Evolutionary conservation across 1,284 basidiomycete genomes (phyloP).

Genomic region (Calocybe gambosa): DNA sequence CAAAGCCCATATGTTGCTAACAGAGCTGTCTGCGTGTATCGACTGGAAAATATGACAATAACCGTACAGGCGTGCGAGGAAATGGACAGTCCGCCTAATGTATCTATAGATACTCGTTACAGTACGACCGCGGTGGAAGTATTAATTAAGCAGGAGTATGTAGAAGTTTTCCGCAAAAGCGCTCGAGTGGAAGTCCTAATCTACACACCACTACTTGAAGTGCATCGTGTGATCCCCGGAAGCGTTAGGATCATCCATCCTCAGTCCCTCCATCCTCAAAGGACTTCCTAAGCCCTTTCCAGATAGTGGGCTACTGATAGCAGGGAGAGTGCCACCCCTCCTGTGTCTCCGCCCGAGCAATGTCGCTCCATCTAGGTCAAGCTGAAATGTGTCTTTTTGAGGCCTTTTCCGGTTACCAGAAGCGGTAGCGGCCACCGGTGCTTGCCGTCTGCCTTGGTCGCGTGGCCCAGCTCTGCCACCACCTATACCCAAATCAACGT

Average conservation of each 20-base stretch:
- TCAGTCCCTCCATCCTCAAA: slow-evolving; percentile 27
- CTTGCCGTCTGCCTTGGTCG: slow-evolving; percentile 40
- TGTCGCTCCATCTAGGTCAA: slow-evolving; percentile 81
- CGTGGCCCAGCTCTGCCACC: slow-evolving; percentile 72
- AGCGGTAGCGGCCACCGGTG: slow-evolving; percentile 7
- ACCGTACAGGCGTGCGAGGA: background rate
- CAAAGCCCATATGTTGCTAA: background rate
- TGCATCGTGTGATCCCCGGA: slow-evolving; percentile 36
- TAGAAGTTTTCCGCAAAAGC: too few relatives aligned
- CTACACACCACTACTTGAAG: slow-evolving; percentile 2
- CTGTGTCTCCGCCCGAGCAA: slow-evolving; percentile 70
- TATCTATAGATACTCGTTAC: slow-evolving; percentile 11
- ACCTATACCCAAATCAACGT: slow-evolving; percentile 8
- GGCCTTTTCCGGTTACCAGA: slow-evolving; percentile 21
- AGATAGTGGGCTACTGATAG: slow-evolving; percentile 33
- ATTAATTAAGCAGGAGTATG: background rate
- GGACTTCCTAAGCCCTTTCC: slow-evolving; percentile 28
- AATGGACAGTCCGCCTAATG: slow-evolving; percentile 8
- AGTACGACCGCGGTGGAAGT: background rate
- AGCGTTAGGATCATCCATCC: slow-evolving; percentile 21
- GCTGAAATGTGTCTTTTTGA: slow-evolving; percentile 54
- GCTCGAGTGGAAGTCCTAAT: too few relatives aligned
- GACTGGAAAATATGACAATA: background rate
- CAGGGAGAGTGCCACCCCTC: slow-evolving; percentile 22
- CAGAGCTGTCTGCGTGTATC: slow-evolving; percentile 1